Conservation (phyloP, 2,329 filamentous ascomycete genomes). For the Chaetomium olivaceum region DNA sequence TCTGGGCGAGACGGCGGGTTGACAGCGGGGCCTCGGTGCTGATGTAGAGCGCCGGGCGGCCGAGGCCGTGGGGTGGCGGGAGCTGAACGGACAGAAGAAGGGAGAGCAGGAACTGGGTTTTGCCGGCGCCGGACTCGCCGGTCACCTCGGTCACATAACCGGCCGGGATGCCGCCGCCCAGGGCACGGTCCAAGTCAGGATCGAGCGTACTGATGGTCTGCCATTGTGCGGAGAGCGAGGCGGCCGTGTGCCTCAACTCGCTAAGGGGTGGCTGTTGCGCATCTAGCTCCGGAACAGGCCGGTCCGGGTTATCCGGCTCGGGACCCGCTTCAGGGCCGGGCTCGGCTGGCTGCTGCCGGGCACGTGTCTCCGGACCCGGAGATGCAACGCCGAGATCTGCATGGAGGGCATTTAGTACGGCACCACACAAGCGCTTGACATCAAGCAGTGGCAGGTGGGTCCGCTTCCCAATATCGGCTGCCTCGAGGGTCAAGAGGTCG, state of each 20-base stretch:
- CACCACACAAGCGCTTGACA: conserved; percentile 70
- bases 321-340: conserved; percentile 20
- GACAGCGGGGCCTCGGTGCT: conserved; percentile 87
- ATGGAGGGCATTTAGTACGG: conserved; percentile 67
- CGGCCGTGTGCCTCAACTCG: conserved; percentile 39
- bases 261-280: not conserved
- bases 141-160: conserved; percentile 86
- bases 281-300: not conserved
- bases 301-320: conserved; percentile 20
- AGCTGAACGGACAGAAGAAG: conserved; percentile 85
- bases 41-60: conserved; percentile 81
- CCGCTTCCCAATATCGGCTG: conserved; percentile 79
- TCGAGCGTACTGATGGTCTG: conserved; percentile 80
- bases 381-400: conserved; percentile 52
- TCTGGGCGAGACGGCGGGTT: conserved; percentile 77
- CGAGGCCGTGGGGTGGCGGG: conserved; percentile 68
- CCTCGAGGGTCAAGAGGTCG: conserved; percentile 83
- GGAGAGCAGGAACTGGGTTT: conserved; percentile 88
- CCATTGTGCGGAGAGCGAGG: conserved; percentile 47
- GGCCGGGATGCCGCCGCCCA: conserved; percentile 78
- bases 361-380: not conserved
- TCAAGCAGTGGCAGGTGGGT: conserved; percentile 80
- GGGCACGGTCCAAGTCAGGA: conserved; percentile 61
- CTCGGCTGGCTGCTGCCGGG: conserved; percentile 9
- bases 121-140: conserved; percentile 90